Conservation (phyloP, 2,329 filamentous ascomycete species). For the Mariannaea sp. region DNA sequence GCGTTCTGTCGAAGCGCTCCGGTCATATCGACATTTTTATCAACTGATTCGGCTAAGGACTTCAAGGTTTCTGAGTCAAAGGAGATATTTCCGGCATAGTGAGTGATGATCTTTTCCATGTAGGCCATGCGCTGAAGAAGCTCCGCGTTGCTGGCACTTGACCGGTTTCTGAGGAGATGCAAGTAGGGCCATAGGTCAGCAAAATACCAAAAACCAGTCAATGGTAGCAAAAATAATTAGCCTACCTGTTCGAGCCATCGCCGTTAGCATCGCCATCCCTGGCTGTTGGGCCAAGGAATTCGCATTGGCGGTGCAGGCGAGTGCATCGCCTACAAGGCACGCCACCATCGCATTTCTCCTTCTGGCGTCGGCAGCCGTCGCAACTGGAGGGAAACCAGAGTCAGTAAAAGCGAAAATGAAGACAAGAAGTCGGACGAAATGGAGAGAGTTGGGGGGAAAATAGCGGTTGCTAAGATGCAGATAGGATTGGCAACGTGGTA, state of each 20-base stretch:
- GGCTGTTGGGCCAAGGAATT: slow-evolving; percentile 48
- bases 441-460: neutral
- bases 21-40: slow-evolving; percentile 35
- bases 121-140: slow-evolving; percentile 36
- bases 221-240: neutral
- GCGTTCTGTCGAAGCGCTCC: slow-evolving; percentile 27
- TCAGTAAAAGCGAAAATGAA: neutral
- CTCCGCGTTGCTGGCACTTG: slow-evolving; percentile 31
- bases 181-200: slow-evolving; percentile 18
- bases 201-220: neutral
- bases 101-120: slow-evolving; percentile 54
- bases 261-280: slow-evolving; percentile 37
- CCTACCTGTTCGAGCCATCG: slow-evolving; percentile 32
- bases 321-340: slow-evolving; percentile 58
- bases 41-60: slow-evolving; percentile 49
- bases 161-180: slow-evolving; percentile 28
- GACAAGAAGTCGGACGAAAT: too few relatives aligned
- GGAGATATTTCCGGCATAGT: slow-evolving; percentile 50
- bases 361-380: slow-evolving; percentile 58
- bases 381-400: slow-evolving; percentile 45
- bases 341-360: slow-evolving; percentile 62
- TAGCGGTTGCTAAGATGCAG: too few relatives aligned
- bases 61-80: slow-evolving; percentile 42
- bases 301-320: slow-evolving; percentile 55
- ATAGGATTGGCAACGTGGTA: neutral